Evolutionary conservation across 208 protist species (phyloP), one percentile per base, ranked within the genome.

Genomic region (Borovskyia barvae): DNA sequence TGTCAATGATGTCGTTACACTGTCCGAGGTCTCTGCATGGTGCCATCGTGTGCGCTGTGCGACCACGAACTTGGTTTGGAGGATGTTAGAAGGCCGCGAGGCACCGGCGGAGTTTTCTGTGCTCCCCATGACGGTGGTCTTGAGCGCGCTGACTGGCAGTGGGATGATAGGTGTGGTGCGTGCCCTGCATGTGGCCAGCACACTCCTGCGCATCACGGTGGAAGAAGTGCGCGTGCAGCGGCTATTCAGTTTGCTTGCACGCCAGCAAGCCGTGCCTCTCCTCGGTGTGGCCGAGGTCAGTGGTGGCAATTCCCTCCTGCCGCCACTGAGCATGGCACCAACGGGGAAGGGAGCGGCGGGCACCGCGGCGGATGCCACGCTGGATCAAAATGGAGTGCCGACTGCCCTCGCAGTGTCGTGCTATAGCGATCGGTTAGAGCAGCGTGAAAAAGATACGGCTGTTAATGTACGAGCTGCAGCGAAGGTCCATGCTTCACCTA

Each of bases 141-240:
- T 90, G 28, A 87, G 80, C 42, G 77, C 79, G 11, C 39, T 41
- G 46, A 82, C 64, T 0, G 83, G 82, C 1, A 15, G 53, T 29
- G 82, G 82, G 17, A 70, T 94, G 40, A 49, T 68, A 9, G 53
- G 66, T 9, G 64, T 91, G 1, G 20, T 73, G n/a, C 48, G 52
- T 46, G 68, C 67, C 8, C 75, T 94, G 24, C 76, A 91, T 37
- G 70, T 82, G 35, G 81, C 87, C 28, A 87, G 79, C 66, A 57
- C 67, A 5, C 46, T 90, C 45, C 55, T 89, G 11, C 70, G 67
- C 35, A 76, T 85, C 32, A 32, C 68, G 1, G 47, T 54, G 5
- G 53, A 80, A 30, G 87, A 94, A 68, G 51, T 55, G 48, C 64
- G 72, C 33, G 61, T 82, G 39, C 41, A 57, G 17, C 29, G 37